phyloP scores from a whole-genome alignment of 2,329 filamentous ascomycete genomes.

The Pseudogymnoascus destructans region DNA sequence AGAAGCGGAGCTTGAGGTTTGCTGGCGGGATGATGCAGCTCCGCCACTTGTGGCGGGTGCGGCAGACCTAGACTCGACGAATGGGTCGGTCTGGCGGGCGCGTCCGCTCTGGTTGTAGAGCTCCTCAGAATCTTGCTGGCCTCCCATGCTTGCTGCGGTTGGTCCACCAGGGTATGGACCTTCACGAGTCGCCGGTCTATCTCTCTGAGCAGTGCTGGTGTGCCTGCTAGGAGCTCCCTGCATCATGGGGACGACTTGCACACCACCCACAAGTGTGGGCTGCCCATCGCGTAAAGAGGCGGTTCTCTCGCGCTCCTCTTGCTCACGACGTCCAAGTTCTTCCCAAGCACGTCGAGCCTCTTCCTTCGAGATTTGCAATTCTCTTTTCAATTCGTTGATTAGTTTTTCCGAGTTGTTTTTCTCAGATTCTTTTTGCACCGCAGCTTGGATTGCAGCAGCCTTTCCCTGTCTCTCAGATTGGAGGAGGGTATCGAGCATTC shows the following conservation, averaged over 20 bases:
- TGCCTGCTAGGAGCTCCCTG: constrained; percentile 50
- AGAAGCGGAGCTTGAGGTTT: constrained; percentile 20
- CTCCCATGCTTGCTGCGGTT: constrained; percentile 7
- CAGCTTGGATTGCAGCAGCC: constrained; percentile 51
- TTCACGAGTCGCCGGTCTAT: constrained; percentile 34
- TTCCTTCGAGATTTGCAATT: constrained; percentile 88
- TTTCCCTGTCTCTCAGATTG: constrained; percentile 59
- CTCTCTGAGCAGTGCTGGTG: constrained; percentile 29
- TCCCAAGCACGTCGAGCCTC: constrained; percentile 95
- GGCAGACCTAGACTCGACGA: constrained; percentile 33
- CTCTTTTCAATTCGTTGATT: constrained; percentile 81
- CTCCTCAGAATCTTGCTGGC: constrained; percentile 17
- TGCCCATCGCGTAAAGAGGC: constrained; percentile 75
- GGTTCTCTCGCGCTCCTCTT: constrained; percentile 81
- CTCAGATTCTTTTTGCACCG: constrained; percentile 54
- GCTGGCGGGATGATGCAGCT: constrained; percentile 21
- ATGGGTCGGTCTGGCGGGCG: constrained; percentile 40
- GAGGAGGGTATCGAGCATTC: constrained; percentile 63
- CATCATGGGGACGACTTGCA: constrained; percentile 90
- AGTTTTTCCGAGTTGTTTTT: constrained; percentile 60
- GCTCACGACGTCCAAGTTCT: constrained; percentile 82
- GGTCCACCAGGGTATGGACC: constrained; percentile 30
- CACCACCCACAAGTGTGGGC: constrained; percentile 79
- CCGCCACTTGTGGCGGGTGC: constrained; percentile 17
- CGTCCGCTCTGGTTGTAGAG: constrained; percentile 21